Evolutionary conservation across 768 basidiomycete species (phyloP).

Genomic region (Termitomyces sp.): DNA sequence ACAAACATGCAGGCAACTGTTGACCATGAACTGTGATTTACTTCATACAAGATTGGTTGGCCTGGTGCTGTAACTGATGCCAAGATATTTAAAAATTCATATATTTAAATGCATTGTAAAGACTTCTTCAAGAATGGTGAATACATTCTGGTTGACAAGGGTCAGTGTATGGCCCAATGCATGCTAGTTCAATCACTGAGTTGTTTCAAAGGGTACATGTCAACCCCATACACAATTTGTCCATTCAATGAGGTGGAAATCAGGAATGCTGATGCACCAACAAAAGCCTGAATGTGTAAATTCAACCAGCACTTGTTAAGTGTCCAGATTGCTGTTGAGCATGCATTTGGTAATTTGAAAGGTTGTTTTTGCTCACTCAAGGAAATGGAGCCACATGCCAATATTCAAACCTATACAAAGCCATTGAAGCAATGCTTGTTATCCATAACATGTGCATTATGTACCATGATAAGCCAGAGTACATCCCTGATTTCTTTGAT

Average conservation of each 20-base stretch:
- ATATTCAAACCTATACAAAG: constrained; percentile 17
- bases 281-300: background rate
- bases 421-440: constrained; percentile 18
- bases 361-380: constrained; percentile 21
- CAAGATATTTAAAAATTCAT: too few species aligned
- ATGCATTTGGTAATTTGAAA: constrained; percentile 27
- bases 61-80: background rate
- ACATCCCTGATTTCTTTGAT: constrained; percentile 1
- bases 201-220: too few species aligned
- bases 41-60: background rate
- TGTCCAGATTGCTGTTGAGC: too few species aligned
- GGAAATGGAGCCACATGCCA: constrained; percentile 9
- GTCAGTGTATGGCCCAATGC: too few species aligned
- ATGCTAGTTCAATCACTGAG: too few species aligned
- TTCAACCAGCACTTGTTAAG: too few species aligned
- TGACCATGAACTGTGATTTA: background rate
- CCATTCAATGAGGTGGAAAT: background rate
- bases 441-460: constrained; percentile 23
- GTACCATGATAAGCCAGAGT: constrained; percentile 13
- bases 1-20: background rate
- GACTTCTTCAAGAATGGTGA: too few species aligned
- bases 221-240: background rate
- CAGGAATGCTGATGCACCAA: background rate
- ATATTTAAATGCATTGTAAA: too few species aligned
- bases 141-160: too few species aligned